Evolutionary conservation across 1,284 basidiomycete genomes (phyloP), one percentile per base, ranked within the genome.

Genomic region (Fistulinella staudtii): DNA sequence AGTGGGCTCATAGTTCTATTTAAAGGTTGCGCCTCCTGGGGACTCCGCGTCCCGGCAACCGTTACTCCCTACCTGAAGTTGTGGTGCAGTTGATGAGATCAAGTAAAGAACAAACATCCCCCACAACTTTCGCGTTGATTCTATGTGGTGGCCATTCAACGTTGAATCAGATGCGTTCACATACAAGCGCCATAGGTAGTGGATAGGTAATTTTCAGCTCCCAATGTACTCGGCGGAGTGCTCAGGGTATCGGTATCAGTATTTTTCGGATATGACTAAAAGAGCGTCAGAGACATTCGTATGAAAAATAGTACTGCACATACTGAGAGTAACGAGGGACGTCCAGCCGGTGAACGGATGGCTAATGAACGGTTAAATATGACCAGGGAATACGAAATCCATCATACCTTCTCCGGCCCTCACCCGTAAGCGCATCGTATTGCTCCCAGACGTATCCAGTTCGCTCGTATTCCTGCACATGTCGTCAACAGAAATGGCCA

Each of bases 391-490:
- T 22, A 36, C 21, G 40, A 18, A 21, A 48, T 11, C 39, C 39
- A 46, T 65, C 69, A 47, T 53, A 82, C 89, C 88, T 93, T 69
- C 93, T 72, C 59, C 77, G 78, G 1, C 93, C 93, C 58, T 89
- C 77, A 11, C 93, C 93, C 9, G 80, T 89, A 8, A 73, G 66
- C 0, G 91, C 71, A 61, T 97, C 86, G 64, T 96, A 97, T 65
- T 97, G 94, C 65, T 97, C 93, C 92, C 93, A 97, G 9, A 93
- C 89, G 62, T 91, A 94, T 8, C 92, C 93, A 1, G 93, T 96
- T 22, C 87, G 78, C 56, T 89, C 72, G 63, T 93, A 96, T 67
- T 96, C 91, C 87, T 93, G n/a, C n/a, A 57, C 35, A 30, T 9
- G n/a, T 28, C 24, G 29, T 64, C 15, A 56, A 43, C 22, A 36